Evolutionary conservation across 331 rosid genomes (phyloP), one percentile per base, ranked within the genome.

Genomic region (Dryas integrifolia): DNA sequence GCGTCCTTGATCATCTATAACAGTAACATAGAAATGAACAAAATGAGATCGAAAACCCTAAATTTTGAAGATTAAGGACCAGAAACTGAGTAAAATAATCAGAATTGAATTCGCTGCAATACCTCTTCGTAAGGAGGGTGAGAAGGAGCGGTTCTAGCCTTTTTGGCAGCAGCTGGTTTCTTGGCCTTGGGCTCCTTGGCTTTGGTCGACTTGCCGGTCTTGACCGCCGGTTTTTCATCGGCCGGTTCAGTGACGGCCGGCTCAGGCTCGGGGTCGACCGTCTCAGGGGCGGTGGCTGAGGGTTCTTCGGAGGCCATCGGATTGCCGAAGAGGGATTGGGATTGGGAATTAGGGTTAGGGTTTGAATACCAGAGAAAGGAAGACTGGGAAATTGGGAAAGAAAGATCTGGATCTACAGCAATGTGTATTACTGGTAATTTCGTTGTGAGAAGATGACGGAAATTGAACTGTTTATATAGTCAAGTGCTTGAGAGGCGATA

Each of bases 61-160:
- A 3, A 16, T 5, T 49, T 15, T 10, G 18, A 16, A 7, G 68
- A 41, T 14, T 39, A 1, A 3, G 5, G 2, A 60, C 57, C 39
- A 55, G 15, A 46, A 68, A 46, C 3, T 3, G 67, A 56, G 8
- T 30, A 30, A 55, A 45, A 38, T 3, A 41, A 24, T 30, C 35
- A 38, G 5, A 30, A 24, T 44, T 4, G 2, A 21, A 66, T 16
- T 11, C 0, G 3, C 41, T 18, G 14, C 9, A n/a, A 15, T 39
- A 92, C 98, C 92, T 90, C 97, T 84, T 88, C 98, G 21, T 92
- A 92, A 0, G 96, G 76, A 79, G 98, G 98, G 38, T 92, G 96
- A 9, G 93, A 5, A 0, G 86, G 78, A 9, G 92, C 72, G 8
- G 44, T 81, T 9, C 87, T 76, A 3, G 97, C 63, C 75, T 75